Conservation (phyloP, 208 protist genomes). For the Crithidia brevicula region DNA sequence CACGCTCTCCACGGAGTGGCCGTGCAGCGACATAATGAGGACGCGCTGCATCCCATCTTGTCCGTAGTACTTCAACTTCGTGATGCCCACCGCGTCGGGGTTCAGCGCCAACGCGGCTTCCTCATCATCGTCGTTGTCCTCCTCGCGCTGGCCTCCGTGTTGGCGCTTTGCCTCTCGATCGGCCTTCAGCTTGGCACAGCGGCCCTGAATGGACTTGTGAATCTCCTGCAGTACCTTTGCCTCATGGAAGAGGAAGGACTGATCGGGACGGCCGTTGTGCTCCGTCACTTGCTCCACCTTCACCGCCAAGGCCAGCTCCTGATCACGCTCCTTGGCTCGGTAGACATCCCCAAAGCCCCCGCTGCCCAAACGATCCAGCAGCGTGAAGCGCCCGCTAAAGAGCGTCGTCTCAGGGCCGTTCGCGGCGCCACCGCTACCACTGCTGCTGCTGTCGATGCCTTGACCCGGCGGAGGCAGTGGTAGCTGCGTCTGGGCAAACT, state of each 20-base stretch:
- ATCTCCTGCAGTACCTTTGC: constrained; percentile 90
- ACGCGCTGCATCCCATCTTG: constrained; percentile 97
- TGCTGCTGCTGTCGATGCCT: neutral
- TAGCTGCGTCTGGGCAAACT: neutral
- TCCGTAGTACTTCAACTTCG: constrained; percentile 96
- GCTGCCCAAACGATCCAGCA: constrained; percentile 88
- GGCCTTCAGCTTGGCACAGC: constrained; percentile 7
- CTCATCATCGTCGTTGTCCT: neutral
- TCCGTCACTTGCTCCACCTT: constrained; percentile 65
- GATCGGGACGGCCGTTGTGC: constrained; percentile 28
- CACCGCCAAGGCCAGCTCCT: constrained; percentile 39
- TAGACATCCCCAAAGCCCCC: constrained; percentile 99
- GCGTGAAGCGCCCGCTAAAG: constrained; percentile 56
- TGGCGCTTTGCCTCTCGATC: neutral
- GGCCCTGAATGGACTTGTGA: constrained; percentile 47
- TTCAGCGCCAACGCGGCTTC: neutral
- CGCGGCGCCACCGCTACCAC: neutral
- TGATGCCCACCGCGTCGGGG: constrained; percentile 69
- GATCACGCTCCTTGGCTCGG: constrained; percentile 55
- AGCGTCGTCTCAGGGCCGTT: constrained; percentile 11
- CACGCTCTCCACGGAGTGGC: constrained; percentile 96
- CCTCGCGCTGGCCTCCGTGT: neutral
- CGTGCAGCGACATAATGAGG: constrained; percentile 98
- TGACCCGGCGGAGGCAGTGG: too few species aligned
- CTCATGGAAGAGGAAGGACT: constrained; percentile 98